Base-by-base conservation (phyloP, 495 filamentous ascomycete species). In the Pseudoneurospora amorphoporcata region DNA sequence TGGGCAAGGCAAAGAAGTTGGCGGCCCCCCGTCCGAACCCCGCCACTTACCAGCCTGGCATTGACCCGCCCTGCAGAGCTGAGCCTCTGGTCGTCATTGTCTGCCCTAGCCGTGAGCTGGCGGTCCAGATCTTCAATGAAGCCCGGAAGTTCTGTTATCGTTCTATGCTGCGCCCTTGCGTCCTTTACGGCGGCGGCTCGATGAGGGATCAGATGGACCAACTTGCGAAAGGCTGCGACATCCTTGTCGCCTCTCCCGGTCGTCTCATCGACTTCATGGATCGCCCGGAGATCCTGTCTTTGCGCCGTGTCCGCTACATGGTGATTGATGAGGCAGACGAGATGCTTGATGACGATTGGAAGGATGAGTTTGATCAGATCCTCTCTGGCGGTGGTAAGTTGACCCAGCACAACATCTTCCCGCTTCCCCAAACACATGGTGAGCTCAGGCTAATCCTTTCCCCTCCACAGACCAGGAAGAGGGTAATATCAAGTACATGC, bases 261-360 rank as follows among this genome's bases (percentile, higher is more conserved):
- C 92, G 95, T 72, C 85, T 99, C 3, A 79, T 88, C 32, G 92
- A 98, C 75, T 91, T 99, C 75, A 90, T 98, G 84, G 79, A 88
- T 39, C 88, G 91, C 71, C 84, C 88, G 38, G 77, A 88, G 32
- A 78, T 91, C 19, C 81, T 98, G 17, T 90, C 90, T 4, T 84
- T 98, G 37, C 86, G 85, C 45, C 93, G 95, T 72, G 86, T 97
- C 68, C 89, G 89, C 84, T 97, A 88, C 74, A 83, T 95, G 74
- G 88, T 99, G 71, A 91, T 99, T 73, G 95, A 98, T 70, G 95
- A 99, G 79, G 95, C 95, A 1, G 95, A 99, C 79, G 94, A 98
- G 83, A 89, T 98, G 86, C 87, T 99, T 0, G 79, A 90, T 6
- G 45, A 81, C 0, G 92, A 93, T 76, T 97, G 94, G 93, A 85